Conservation (phyloP, 768 basidiomycete genomes). For the Pisolithus tinctorius region DNA sequence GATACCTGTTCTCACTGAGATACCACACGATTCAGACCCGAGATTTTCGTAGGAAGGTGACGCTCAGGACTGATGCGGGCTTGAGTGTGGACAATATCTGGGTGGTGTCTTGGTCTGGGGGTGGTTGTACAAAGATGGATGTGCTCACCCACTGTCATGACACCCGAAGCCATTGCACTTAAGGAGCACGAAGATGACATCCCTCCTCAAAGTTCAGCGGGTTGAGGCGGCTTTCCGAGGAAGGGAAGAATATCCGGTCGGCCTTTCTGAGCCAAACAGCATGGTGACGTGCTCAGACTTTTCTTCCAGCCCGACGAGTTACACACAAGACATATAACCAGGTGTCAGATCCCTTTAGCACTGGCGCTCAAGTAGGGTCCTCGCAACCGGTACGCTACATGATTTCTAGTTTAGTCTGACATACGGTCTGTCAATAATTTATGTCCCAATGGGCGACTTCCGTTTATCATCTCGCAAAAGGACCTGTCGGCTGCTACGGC, state of each 20-base stretch:
- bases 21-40: slow-evolving; percentile 67
- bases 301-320: slow-evolving; percentile 26
- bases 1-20: slow-evolving; percentile 52
- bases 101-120: slow-evolving; percentile 53
- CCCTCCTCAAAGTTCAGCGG: slow-evolving; percentile 43
- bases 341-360: slow-evolving; percentile 52
- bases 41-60: slow-evolving; percentile 66
- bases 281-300: neutral
- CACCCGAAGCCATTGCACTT: slow-evolving; percentile 29
- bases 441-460: too few relatives aligned
- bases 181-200: slow-evolving; percentile 40
- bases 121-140: slow-evolving; percentile 56
- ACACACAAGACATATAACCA: slow-evolving; percentile 43
- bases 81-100: slow-evolving; percentile 73
- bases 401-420: too few relatives aligned
- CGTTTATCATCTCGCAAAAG: too few relatives aligned
- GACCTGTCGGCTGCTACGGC: too few relatives aligned
- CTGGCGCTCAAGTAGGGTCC: too few relatives aligned
- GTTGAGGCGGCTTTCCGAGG: slow-evolving; percentile 38
- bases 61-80: slow-evolving; percentile 65
- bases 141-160: slow-evolving; percentile 29
- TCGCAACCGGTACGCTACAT: too few relatives aligned
- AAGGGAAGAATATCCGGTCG: slow-evolving; percentile 50
- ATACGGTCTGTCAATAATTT: too few relatives aligned
- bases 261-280: slow-evolving; percentile 11